phyloP scores from a whole-genome alignment of 306 rosid genomes.

The Cucumis hystrix region DNA sequence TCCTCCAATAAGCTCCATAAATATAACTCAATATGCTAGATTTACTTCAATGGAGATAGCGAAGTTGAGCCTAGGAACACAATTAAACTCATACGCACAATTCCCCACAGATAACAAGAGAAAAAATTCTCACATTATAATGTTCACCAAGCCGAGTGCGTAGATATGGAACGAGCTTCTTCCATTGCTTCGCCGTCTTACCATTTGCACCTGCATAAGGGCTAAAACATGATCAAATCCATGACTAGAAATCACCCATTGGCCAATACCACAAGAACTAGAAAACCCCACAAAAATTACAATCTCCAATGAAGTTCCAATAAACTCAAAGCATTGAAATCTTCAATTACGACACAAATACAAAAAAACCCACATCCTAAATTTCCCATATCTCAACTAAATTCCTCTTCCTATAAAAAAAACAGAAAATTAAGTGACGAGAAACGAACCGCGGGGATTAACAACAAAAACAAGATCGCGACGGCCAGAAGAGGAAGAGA shows the following conservation, averaged over 20 bases:
- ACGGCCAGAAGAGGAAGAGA: constrained; percentile 38
- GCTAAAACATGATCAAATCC: background rate
- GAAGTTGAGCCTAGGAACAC: background rate
- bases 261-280: background rate
- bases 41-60: background rate
- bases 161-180: constrained; percentile 73
- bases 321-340: background rate
- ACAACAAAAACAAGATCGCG: constrained; percentile 83
- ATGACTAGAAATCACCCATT: background rate
- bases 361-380: background rate
- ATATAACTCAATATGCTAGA: background rate
- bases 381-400: constrained; percentile 7
- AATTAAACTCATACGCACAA: background rate
- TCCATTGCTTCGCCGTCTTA: constrained; percentile 74
- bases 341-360: background rate
- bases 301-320: background rate
- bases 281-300: no score
- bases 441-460: constrained; percentile 55
- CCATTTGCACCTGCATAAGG: constrained; percentile 73
- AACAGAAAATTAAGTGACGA: background rate
- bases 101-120: background rate
- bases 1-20: background rate
- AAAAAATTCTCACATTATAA: constrained; percentile 43
- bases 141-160: constrained; percentile 66
- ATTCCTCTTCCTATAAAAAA: background rate